Percentiles rank a stretch among this genome's conserved stretches.
Conservation (phyloP, 768 basidiomycete species). For the Asterophora lycoperdoides region DNA sequence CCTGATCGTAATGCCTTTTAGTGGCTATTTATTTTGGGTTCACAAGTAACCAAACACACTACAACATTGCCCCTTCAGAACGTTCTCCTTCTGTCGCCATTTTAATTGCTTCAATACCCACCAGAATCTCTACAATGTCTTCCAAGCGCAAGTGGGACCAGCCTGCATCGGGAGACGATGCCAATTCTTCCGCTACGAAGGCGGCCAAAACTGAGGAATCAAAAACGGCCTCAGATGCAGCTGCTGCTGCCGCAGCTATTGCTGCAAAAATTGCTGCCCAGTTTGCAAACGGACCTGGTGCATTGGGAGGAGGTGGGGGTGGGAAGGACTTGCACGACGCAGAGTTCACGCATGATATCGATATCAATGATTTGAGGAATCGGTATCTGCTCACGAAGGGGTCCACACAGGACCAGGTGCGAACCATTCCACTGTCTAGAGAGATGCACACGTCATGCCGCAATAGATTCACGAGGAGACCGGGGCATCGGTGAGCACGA, state of each 20-base stretch:
- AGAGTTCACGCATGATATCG: conserved; percentile 86
- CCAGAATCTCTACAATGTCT: conserved; percentile 38
- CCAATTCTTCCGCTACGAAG: conserved; percentile 32
- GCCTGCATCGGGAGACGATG: conserved; percentile 47
- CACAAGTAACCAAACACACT: conserved; percentile 10
- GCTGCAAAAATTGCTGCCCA: conserved; percentile 95
- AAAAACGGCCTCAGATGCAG: conserved; percentile 65
- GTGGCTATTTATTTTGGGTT: no score
- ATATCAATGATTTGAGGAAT: conserved; percentile 95
- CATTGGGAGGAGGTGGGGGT: conserved; percentile 36
- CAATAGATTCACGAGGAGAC: conserved; percentile 86
- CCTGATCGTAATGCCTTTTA: no score
- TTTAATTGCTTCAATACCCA: neutral
- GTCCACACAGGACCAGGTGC: conserved; percentile 84
- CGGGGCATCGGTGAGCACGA: conserved; percentile 88
- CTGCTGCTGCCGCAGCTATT: conserved; percentile 72
- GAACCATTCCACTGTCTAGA: conserved; percentile 17
- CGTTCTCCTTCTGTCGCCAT: neutral
- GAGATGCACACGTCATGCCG: no score
- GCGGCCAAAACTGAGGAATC: conserved; percentile 45
- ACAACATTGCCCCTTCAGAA: conserved; percentile 4
- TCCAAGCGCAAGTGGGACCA: conserved; percentile 84
- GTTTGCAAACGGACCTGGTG: conserved; percentile 43
- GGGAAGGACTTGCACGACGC: conserved; percentile 67
- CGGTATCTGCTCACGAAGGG: conserved; percentile 93